Evolutionary conservation across 2,329 filamentous ascomycete species (phyloP).

Genomic region (Didymella keratinophila): DNA sequence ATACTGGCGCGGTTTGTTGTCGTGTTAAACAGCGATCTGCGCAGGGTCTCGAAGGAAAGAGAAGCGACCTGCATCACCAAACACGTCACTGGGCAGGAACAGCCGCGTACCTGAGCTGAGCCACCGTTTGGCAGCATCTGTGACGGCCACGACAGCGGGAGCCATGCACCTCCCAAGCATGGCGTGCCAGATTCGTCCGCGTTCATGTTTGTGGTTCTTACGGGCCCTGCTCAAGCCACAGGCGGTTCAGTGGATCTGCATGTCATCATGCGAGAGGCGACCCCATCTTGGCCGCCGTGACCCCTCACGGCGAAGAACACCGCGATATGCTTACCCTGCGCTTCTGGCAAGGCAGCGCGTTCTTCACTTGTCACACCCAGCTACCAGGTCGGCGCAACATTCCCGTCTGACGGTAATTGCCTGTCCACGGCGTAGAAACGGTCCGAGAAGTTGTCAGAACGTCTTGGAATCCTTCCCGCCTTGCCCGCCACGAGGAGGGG

Average conservation of each 20-base stretch:
- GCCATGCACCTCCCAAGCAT: conserved; percentile 10
- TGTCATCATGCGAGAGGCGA: conserved; percentile 28
- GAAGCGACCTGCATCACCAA: conserved; percentile 14
- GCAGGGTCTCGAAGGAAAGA: conserved; percentile 12
- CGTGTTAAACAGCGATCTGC: conserved; percentile 17
- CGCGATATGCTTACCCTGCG: conserved; percentile 9
- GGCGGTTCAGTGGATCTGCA: conserved; percentile 21
- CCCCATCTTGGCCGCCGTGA: conserved; percentile 13
- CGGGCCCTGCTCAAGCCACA: conserved; percentile 19
- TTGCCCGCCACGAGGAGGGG: conserved; percentile 23
- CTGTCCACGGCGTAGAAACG: conserved; percentile 10
- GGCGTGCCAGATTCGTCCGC: conserved; percentile 9
- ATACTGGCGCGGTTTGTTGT: conserved; percentile 9
- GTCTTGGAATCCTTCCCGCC: conserved; percentile 22
- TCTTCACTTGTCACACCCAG: conserved; percentile 5
- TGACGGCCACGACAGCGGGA: conserved; percentile 20
- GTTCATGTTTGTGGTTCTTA: conserved; percentile 10
- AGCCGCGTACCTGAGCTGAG: conserved; percentile 19
- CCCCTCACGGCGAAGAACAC: conserved; percentile 16
- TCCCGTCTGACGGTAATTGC: background rate
- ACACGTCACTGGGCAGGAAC: conserved; percentile 14
- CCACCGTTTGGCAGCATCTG: conserved; percentile 12
- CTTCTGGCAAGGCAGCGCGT: conserved; percentile 12
- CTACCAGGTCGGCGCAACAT: background rate
- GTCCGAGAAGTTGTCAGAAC: conserved; percentile 22